Conservation (phyloP, 2,329 filamentous ascomycete genomes). For the Ophiostoma sp. region DNA sequence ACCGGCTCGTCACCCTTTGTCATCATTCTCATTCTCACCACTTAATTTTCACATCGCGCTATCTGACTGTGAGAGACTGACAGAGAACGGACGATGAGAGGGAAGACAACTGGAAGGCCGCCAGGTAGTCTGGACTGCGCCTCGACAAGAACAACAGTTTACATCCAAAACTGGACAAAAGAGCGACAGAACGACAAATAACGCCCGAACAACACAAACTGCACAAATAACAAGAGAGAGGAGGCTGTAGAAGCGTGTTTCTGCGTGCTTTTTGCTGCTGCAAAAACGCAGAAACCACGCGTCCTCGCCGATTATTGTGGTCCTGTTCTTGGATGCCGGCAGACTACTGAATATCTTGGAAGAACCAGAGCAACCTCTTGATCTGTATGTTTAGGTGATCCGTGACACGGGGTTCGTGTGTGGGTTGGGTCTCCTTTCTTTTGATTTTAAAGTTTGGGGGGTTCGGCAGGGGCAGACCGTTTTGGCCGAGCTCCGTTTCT, state of each 20-base stretch:
- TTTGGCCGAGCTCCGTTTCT: not conserved
- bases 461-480: not conserved
- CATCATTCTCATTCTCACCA: not conserved
- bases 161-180: not conserved
- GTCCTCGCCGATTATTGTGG: not conserved
- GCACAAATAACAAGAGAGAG: not conserved
- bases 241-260: not conserved
- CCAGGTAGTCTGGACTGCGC: slow-evolving; percentile 6
- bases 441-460: not conserved
- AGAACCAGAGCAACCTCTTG: no score
- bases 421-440: not conserved
- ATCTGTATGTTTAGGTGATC: not conserved
- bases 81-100: not conserved
- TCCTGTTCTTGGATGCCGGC: not conserved
- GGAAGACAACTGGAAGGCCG: not conserved
- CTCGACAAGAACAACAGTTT: not conserved
- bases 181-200: no score
- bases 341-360: no score
- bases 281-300: not conserved
- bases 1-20: not conserved
- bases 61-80: not conserved
- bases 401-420: not conserved
- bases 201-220: not conserved
- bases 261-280: not conserved
- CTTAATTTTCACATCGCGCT: no score